phyloP scores from a whole-genome alignment of 768 basidiomycete species.

The Russula compacta region DNA sequence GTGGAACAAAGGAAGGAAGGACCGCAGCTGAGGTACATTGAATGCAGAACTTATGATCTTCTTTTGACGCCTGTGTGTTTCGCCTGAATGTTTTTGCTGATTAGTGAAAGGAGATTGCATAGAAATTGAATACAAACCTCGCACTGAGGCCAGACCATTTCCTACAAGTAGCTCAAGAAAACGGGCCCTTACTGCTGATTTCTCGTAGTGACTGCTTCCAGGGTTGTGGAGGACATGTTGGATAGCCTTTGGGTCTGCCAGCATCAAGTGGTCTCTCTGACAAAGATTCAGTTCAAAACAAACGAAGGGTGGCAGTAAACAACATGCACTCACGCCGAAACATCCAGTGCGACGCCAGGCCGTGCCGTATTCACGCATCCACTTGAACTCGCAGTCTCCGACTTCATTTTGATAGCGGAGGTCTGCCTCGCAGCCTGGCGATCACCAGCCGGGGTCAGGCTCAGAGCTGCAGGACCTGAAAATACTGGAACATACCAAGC shows the following conservation, averaged over 20 bases:
- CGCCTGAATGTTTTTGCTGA: constrained; percentile 4
- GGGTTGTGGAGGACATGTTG: constrained; percentile 27
- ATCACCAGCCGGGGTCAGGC: no score
- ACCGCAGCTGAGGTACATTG: constrained; percentile 22
- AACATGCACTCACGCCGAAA: constrained; percentile 20
- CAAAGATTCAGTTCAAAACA: no score
- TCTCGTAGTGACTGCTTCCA: constrained; percentile 2
- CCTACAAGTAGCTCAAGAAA: constrained; percentile 16
- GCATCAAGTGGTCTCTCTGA: not conserved
- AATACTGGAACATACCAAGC: no score
- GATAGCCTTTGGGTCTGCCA: constrained; percentile 20
- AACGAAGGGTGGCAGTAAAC: no score
- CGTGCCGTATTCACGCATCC: constrained; percentile 24
- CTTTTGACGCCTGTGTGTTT: constrained; percentile 22
- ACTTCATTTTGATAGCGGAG: constrained; percentile 23
- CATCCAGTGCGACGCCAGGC: constrained; percentile 20
- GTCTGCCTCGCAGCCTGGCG: constrained; percentile 23
- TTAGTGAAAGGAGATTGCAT: no score
- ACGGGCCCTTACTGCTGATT: no score
- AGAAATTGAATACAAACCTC: constrained; percentile 16
- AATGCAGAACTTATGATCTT: constrained; percentile 27
- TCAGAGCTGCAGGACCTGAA: no score
- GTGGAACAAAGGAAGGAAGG: constrained; percentile 24
- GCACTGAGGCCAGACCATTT: constrained; percentile 17
- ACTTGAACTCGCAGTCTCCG: constrained; percentile 23